Base-by-base conservation (phyloP, 257 asterid species). In the Apocynum venetum region DNA sequence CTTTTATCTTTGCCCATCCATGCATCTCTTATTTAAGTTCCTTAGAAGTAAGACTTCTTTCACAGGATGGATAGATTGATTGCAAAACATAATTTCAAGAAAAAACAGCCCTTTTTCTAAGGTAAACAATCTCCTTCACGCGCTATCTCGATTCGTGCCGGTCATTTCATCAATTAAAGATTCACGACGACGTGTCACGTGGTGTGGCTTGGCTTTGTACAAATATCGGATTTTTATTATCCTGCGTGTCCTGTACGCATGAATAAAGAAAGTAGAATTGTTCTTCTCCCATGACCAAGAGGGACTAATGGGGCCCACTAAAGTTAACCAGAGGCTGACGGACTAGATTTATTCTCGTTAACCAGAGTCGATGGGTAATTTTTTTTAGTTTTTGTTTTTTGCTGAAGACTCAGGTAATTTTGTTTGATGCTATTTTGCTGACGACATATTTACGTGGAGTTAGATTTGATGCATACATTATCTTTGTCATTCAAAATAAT, bases 1-100 rank as follows among this genome's bases (percentile, higher is more conserved):
- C 52, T 38, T 57, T 55, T 79, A 76, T 8, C 55, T 55, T 75
- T 81, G 76, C 72, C 64, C 74, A 59, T 73, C 70, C 74, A 51
- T 76, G 76, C 71, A 63, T 25, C 64, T 67, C 38, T 75, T 11
- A 72, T 44, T 48, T 36, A 49, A 65, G 53, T 65, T 76, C 25
- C 78, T 44, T 41, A n/a, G 44, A 59, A 74, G 71, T 43, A 59
- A 74, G 59, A 25, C 55, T 55, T 20, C 68, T 40, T 31, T 53
- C 64, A 56, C 19, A 78, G 59, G 52, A 71, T 25, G 49, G 3
- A 63, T 9, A 60, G 47, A 48, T 57, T 60, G 81, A 78, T 61
- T 78, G 77, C 81, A 59, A 78, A 77, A 41, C 31, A 60, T 71
- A 41, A 8, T 56, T 25, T 56, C 35, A 67, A 67, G 15, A 17